Conservation (phyloP, 169 alveolate genomes). For the Eimeria necatrix region DNA sequence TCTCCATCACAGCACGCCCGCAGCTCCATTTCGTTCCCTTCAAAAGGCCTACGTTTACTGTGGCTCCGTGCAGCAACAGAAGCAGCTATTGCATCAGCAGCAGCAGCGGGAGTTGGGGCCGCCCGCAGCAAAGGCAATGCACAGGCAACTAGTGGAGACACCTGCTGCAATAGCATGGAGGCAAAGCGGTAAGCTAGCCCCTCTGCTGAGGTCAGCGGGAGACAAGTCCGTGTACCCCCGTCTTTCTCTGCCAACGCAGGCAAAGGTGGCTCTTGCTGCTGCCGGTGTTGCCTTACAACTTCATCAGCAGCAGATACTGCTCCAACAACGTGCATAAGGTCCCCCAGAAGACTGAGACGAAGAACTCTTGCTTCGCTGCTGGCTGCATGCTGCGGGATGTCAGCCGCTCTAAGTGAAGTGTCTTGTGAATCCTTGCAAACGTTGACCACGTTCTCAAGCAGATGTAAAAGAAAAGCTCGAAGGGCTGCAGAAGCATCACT, state of each 20-base stretch:
- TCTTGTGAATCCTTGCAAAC: slow-evolving; percentile 63
- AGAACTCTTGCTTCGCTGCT: slow-evolving; percentile 65
- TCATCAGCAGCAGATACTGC: slow-evolving; percentile 72
- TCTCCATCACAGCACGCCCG: slow-evolving; percentile 61
- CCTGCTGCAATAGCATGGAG: slow-evolving; percentile 58
- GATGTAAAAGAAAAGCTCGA: neutral
- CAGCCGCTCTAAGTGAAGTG: slow-evolving; percentile 48
- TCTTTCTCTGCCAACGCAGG: neutral
- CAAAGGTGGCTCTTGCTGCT: neutral
- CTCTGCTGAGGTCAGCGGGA: slow-evolving; percentile 38
- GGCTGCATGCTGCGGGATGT: slow-evolving; percentile 77
- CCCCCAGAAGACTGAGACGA: slow-evolving; percentile 73
- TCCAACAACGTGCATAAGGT: slow-evolving; percentile 53
- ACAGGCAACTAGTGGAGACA: slow-evolving; percentile 30
- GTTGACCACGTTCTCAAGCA: neutral
- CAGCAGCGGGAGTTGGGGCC: slow-evolving; percentile 11
- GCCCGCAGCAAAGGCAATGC: slow-evolving; percentile 42
- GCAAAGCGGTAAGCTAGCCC: neutral
- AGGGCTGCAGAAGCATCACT: slow-evolving; percentile 36
- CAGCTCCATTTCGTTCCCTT: slow-evolving; percentile 12
- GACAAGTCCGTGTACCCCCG: neutral
- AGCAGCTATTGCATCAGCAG: neutral
- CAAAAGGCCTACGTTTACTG: neutral
- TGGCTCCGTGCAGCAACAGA: neutral
- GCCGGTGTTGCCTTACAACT: slow-evolving; percentile 56